phyloP scores from a whole-genome alignment of 768 basidiomycete genomes.

The Pilatotrama ljubarskyi region DNA sequence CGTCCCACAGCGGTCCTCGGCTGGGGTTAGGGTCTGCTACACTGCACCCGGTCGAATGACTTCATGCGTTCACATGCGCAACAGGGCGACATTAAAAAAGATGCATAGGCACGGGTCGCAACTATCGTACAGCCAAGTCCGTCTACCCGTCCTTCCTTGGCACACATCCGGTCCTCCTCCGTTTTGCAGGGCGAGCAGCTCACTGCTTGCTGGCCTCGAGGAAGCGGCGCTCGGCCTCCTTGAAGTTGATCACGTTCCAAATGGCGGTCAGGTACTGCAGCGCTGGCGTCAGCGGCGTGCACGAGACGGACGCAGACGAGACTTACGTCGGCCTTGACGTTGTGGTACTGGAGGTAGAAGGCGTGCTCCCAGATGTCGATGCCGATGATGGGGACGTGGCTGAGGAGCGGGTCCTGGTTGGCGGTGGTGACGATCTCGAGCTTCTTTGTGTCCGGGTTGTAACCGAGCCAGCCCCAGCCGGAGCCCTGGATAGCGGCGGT shows the following conservation, averaged over 20 bases:
- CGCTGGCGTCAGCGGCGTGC: not conserved
- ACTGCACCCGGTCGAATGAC: not conserved
- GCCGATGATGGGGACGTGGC: constrained; percentile 88
- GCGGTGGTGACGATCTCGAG: constrained; percentile 91
- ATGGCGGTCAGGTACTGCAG: constrained; percentile 88
- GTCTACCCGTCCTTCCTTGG: too few species aligned
- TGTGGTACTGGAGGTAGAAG: constrained; percentile 65
- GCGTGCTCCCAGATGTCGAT: constrained; percentile 96
- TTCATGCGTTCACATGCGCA: too few species aligned
- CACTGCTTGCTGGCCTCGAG: constrained; percentile 39
- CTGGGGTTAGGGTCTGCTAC: not conserved
- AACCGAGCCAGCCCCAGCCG: constrained; percentile 98
- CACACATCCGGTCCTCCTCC: not conserved
- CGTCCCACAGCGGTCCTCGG: not conserved
- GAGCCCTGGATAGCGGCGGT: constrained; percentile 95
- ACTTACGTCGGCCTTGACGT: constrained; percentile 91
- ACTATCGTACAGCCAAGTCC: constrained; percentile 9
- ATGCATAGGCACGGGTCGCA: not conserved
- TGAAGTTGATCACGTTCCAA: constrained; percentile 96
- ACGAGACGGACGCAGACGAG: not conserved
- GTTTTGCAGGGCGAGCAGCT: not conserved
- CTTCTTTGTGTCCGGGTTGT: constrained; percentile 61
- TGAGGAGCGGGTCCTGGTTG: constrained; percentile 92
- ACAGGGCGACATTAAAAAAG: not conserved
- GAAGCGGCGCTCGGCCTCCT: constrained; percentile 75